These are phyloP conservation scores for Penicillium sp. DNA, from an alignment of 2,329 filamentous ascomycete species.

Conservation along the genomic window DNA sequence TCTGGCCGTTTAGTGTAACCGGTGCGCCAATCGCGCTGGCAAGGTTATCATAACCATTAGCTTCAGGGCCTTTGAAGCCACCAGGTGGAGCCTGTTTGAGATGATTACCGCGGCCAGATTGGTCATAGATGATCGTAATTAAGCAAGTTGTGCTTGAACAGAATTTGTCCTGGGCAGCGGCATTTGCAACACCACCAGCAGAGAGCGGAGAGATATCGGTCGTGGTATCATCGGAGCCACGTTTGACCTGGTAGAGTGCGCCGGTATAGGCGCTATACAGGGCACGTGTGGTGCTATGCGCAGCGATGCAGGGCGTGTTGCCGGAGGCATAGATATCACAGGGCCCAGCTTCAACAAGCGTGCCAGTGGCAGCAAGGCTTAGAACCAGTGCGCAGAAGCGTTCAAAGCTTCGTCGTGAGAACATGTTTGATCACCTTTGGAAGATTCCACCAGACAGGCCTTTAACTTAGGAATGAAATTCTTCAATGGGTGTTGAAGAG, in stretches of 20 bases:
- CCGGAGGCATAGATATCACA: slow-evolving; percentile 63
- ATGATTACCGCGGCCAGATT: slow-evolving; percentile 62
- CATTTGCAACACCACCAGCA: slow-evolving; percentile 63
- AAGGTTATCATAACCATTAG: slow-evolving; percentile 60
- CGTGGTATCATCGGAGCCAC: slow-evolving; percentile 52
- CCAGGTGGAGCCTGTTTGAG: slow-evolving; percentile 63
- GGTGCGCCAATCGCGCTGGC: slow-evolving; percentile 61
- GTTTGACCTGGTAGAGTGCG: slow-evolving; percentile 60
- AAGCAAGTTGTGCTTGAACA: slow-evolving; percentile 62
- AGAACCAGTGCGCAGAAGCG: slow-evolving; percentile 31
- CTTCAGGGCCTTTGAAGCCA: slow-evolving; percentile 56
- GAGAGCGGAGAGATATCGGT: slow-evolving; percentile 53
- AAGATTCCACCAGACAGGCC: not conserved
- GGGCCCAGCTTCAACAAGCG: slow-evolving; percentile 54
- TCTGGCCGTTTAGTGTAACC: slow-evolving; percentile 60
- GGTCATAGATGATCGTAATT: slow-evolving; percentile 66
- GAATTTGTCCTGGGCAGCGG: slow-evolving; percentile 61
- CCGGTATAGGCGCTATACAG: slow-evolving; percentile 57
- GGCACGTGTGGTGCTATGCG: slow-evolving; percentile 65
- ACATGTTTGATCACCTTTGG: slow-evolving; percentile 30
- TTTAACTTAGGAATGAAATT: not conserved
- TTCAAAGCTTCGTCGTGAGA: slow-evolving; percentile 29
- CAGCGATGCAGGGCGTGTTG: slow-evolving; percentile 62
- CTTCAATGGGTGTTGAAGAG: not conserved
- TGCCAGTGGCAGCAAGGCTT: slow-evolving; percentile 37